phyloP scores from a whole-genome alignment of 495 filamentous ascomycete genomes.

The Chlorociboria aeruginascens region DNA sequence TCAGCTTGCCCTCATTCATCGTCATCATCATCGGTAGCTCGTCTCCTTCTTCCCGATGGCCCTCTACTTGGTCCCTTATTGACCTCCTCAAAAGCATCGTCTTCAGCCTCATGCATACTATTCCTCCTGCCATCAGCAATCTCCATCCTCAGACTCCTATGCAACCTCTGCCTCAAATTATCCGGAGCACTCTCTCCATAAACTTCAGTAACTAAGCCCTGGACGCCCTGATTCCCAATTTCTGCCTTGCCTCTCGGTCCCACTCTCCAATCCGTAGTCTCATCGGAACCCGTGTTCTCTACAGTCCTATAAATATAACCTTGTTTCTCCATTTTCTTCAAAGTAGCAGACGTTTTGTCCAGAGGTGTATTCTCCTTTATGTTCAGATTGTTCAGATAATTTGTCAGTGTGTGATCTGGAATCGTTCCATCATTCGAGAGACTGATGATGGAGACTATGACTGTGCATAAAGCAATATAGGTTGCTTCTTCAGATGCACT shows the following conservation, averaged over 20 bases:
- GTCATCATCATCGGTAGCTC: constrained; percentile 17
- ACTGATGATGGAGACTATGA: constrained; percentile 64
- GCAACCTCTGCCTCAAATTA: constrained; percentile 40
- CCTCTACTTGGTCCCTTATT: constrained; percentile 7
- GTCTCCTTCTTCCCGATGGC: constrained; percentile 1
- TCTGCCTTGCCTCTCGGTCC: constrained; percentile 81
- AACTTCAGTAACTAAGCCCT: constrained; percentile 51
- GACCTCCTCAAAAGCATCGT: constrained; percentile 18
- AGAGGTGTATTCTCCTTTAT: constrained; percentile 61
- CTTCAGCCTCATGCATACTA: constrained; percentile 23
- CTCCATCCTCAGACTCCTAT: constrained; percentile 40
- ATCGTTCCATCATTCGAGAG: constrained; percentile 57
- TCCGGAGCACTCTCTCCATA: constrained; percentile 34
- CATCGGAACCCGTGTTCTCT: constrained; percentile 57
- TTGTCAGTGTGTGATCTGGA: constrained; percentile 56
- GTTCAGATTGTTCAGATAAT: constrained; percentile 67
- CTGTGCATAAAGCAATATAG: constrained; percentile 70
- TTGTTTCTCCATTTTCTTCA: constrained; percentile 66
- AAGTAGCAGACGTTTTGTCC: constrained; percentile 62
- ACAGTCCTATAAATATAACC: constrained; percentile 69
- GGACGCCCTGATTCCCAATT: constrained; percentile 60
- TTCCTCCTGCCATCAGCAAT: constrained; percentile 20
- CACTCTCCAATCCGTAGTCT: constrained; percentile 63
- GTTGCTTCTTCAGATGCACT: constrained; percentile 53
- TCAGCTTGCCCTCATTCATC: not conserved